These are phyloP conservation scores for Jackrogersella multiformis DNA, from an alignment of 495 filamentous ascomycete species.

Conservation along the genomic window DNA sequence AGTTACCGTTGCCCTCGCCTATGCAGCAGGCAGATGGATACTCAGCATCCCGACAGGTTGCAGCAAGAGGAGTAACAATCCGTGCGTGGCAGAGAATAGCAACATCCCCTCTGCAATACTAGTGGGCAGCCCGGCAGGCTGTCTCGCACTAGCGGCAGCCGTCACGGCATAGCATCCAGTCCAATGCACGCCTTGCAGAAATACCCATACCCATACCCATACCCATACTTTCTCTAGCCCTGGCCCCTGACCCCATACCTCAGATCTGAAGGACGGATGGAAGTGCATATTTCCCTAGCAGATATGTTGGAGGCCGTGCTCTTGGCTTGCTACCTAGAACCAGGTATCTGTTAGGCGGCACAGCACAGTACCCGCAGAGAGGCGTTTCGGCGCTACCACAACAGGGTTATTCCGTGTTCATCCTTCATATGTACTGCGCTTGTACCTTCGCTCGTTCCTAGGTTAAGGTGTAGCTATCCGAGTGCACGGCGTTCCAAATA, in stretches of 20 bases:
- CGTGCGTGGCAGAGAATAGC: constrained; percentile 20
- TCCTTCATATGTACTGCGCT: constrained; percentile 20
- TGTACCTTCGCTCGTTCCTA: constrained; percentile 18
- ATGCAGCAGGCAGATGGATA: constrained; percentile 23
- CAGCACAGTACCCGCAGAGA: constrained; percentile 33
- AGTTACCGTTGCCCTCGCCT: constrained; percentile 20
- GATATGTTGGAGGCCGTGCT: constrained; percentile 25
- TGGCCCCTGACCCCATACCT: constrained; percentile 27
- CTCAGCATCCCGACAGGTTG: constrained; percentile 28
- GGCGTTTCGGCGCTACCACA: constrained; percentile 33
- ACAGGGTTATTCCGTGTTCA: constrained; percentile 27
- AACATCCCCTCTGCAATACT: constrained; percentile 19
- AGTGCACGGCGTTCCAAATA: constrained; percentile 23
- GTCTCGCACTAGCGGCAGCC: constrained; percentile 28
- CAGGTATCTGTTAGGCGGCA: constrained; percentile 31
- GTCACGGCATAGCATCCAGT: constrained; percentile 16
- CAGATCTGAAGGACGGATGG: constrained; percentile 35
- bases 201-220: constrained; percentile 33
- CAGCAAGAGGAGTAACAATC: constrained; percentile 21
- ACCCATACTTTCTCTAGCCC: constrained; percentile 8
- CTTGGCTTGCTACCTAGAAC: constrained; percentile 29
- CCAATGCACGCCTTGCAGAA: constrained; percentile 31
- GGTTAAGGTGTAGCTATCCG: constrained; percentile 38
- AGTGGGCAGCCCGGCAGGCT: constrained; percentile 26
- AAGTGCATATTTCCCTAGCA: constrained; percentile 13